Base-by-base conservation (phyloP, 768 basidiomycete species). In the Rhizopogon vulgaris region DNA sequence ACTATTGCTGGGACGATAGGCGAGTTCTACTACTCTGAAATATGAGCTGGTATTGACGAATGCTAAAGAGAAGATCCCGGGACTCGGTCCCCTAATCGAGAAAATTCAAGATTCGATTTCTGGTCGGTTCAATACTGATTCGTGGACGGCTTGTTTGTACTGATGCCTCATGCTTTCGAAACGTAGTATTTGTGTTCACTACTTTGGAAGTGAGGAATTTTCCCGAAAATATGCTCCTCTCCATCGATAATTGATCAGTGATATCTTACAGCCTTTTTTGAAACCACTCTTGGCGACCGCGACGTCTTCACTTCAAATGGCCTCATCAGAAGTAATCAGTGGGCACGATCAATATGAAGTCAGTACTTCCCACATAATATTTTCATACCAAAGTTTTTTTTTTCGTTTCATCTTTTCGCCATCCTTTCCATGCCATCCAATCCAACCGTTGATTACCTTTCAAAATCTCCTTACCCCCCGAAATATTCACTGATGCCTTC, bases 271-370 rank as follows among this genome's bases (percentile, higher is more conserved):
- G 82, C 89, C 90, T 0, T 86, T 86, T 75, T 64, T 95, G 56
- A 91, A 85, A 66, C 90, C 90, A 0, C 67, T 93, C 48, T 65
- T 94, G 57, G 78, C 84, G 63, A 76, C 80, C 3, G 86, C 90
- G 0, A 92, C 85, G 0, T 56, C 65, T 9, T 82, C 80, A 4
- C 72, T 94, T 30, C 70, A 74, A 40, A 69, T 72, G 36, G 85
- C 84, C 6, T 87, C 87, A 0, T 80, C 80, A 17, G 83, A 90
- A 59, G 90, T 93, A 15, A 85, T 93, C 60, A 76, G 90, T 67
- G 85, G 71, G 14, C 76, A 83, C 49, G 91, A 94, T 63, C 91
- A 93, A 61, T 90, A 86, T 57, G 84, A 90, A 71, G 85, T 71
- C 41, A 17, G 65, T 60, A n/a, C 7, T 37, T 34, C 2, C 18